Evolutionary conservation across 129 eudicot genomes (phyloP).

Genomic region (Silybum marianum): DNA sequence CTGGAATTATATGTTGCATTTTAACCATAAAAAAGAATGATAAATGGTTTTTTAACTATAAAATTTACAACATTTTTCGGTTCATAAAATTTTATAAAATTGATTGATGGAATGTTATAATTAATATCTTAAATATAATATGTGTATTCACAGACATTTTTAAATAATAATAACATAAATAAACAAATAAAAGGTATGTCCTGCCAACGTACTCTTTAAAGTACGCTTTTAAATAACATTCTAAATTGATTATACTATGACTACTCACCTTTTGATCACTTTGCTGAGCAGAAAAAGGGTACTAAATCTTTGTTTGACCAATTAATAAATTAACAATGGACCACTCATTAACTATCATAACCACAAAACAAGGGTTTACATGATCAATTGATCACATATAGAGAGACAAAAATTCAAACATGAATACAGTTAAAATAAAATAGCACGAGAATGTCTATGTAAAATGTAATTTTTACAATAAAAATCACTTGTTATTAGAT

Average conservation of each 20-base stretch:
- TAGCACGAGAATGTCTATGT: too few species aligned
- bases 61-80: background rate
- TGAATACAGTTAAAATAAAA: too few species aligned
- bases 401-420: background rate
- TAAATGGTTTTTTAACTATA: background rate
- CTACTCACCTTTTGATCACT: conserved; percentile 6
- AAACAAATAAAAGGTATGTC: conserved; percentile 10
- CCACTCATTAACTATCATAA: background rate
- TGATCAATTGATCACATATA: background rate
- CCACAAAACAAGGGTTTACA: background rate
- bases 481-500: too few species aligned
- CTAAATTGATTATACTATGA: background rate
- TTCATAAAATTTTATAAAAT: background rate
- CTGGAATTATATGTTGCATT: background rate
- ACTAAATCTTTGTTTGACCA: conserved; percentile 7
- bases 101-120: background rate
- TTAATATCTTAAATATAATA: too few species aligned
- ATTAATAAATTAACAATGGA: background rate
- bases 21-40: background rate
- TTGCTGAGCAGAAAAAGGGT: conserved; percentile 1
- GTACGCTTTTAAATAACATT: conserved; percentile 8
- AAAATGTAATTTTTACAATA: too few species aligned
- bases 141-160: background rate
- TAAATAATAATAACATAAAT: background rate
- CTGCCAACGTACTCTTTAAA: conserved; percentile 1